Conservation (phyloP, 768 basidiomycete genomes). For the Dacryopinax primogenitus region DNA sequence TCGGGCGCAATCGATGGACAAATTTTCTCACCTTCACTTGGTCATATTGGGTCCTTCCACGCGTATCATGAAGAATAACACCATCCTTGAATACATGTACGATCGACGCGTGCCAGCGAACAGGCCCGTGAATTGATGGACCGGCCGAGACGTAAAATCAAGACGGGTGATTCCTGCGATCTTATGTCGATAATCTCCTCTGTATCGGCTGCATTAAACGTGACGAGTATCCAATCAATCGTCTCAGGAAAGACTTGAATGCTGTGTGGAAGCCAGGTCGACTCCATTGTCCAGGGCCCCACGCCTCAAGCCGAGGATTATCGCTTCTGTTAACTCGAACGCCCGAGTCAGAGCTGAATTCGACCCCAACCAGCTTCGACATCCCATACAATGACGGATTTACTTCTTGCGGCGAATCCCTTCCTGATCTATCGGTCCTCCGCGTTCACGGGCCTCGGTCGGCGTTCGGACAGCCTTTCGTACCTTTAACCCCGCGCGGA, state of each 20-base stretch:
- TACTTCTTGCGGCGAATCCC: not conserved
- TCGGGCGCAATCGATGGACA: not conserved
- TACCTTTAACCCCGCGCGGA: conserved; percentile 2
- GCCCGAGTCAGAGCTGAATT: not conserved
- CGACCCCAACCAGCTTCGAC: not conserved
- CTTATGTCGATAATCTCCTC: not conserved
- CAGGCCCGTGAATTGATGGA: not conserved
- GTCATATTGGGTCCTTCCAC: not conserved
- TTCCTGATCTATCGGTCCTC: not conserved
- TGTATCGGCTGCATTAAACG: not conserved
- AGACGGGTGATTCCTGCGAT: not conserved
- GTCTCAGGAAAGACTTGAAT: not conserved
- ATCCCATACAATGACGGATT: not conserved
- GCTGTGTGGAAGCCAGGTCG: not conserved
- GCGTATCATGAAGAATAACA: not conserved
- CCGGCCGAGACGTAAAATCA: not conserved
- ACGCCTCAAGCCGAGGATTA: not conserved
- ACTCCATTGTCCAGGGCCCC: not conserved
- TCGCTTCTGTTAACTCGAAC: conserved; percentile 1
- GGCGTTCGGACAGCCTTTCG: not conserved
- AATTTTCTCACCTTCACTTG: not conserved
- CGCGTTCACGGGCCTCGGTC: not conserved
- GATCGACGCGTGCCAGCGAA: not conserved
- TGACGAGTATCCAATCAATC: not conserved
- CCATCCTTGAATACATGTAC: not conserved